These are phyloP conservation scores for Artemisia argyi DNA, from an alignment of 129 eudicot genomes.

Conservation along the genomic window DNA sequence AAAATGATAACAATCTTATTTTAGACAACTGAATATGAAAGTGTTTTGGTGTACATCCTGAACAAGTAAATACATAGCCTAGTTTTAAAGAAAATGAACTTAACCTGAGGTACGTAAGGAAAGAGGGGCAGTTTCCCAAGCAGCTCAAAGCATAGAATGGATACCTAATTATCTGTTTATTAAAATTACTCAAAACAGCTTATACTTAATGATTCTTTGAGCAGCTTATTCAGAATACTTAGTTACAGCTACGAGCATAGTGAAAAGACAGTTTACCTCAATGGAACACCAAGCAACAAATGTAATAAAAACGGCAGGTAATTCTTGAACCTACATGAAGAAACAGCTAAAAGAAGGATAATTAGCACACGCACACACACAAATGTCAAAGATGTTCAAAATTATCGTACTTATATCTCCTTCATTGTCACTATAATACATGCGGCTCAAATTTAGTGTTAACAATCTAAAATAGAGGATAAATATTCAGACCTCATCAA, in stretches of 20 bases:
- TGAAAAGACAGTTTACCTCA: constrained; percentile 50
- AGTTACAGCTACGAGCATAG: neutral
- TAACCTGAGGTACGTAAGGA: constrained; percentile 82
- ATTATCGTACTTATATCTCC: constrained; percentile 1
- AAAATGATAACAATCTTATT: constrained; percentile 12
- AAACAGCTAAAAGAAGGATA: constrained; percentile 13
- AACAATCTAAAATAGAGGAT: neutral
- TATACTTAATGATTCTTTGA: neutral
- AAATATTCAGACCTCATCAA: constrained; percentile 53
- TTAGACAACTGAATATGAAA: neutral
- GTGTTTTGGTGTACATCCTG: neutral
- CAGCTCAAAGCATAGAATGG: constrained; percentile 76
- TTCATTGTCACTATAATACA: constrained; percentile 11
- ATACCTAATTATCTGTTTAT: constrained; percentile 72
- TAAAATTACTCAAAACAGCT: constrained; percentile 12
- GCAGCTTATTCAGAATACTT: neutral
- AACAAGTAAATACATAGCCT: constrained; percentile 13
- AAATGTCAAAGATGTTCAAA: neutral
- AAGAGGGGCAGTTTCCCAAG: constrained; percentile 59
- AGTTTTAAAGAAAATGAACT: constrained; percentile 20
- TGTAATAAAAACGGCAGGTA: constrained; percentile 60
- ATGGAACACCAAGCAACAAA: constrained; percentile 80
- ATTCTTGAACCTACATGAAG: constrained; percentile 67
- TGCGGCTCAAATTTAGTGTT: neutral
- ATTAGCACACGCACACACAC: constrained; percentile 3